Percentiles rank a stretch among this genome's conserved stretches.
These are phyloP conservation scores for Mycena albidolilacea DNA, from an alignment of 768 basidiomycete genomes.

Conservation along the genomic window DNA sequence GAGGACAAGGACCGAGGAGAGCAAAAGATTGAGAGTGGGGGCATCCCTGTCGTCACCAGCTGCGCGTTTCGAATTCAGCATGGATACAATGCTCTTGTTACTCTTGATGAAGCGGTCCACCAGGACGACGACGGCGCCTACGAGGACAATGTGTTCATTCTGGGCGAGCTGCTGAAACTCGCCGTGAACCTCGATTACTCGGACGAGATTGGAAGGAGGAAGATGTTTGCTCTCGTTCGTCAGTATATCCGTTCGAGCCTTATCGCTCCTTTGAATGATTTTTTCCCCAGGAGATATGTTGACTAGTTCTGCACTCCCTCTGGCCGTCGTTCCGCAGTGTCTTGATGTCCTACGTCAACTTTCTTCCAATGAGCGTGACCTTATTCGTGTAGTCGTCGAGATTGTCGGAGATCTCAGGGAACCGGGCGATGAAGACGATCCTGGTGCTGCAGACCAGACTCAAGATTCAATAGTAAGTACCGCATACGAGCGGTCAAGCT, in stretches of 20 bases:
- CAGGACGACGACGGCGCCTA: conserved; percentile 55
- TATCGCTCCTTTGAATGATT: conserved; percentile 13
- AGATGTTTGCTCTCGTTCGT: conserved; percentile 91
- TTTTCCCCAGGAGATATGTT: conserved; percentile 81
- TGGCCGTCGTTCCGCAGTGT: conserved; percentile 77
- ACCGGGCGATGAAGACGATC: conserved; percentile 57
- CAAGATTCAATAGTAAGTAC: conserved; percentile 38
- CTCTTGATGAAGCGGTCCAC: conserved; percentile 41
- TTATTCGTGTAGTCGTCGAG: conserved; percentile 92
- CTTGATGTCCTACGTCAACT: conserved; percentile 87
- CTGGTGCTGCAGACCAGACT: conserved; percentile 48
- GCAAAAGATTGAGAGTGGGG: conserved; percentile 72
- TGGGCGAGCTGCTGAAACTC: conserved; percentile 86
- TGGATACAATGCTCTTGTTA: conserved; percentile 70
- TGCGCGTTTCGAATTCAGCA: conserved; percentile 84
- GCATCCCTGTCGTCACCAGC: conserved; percentile 87
- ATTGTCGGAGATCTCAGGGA: conserved; percentile 87
- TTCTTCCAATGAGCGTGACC: conserved; percentile 82
- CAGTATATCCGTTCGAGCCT: conserved; percentile 49
- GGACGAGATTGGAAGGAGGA: conserved; percentile 91
- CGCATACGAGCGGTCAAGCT: too few species aligned
- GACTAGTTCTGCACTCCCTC: conserved; percentile 77
- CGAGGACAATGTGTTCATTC: conserved; percentile 72
- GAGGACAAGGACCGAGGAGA: conserved; percentile 61
- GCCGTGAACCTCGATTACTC: conserved; percentile 89